Conservation (phyloP, 345 rosid genomes). For the Gossypium rotundifolium region DNA sequence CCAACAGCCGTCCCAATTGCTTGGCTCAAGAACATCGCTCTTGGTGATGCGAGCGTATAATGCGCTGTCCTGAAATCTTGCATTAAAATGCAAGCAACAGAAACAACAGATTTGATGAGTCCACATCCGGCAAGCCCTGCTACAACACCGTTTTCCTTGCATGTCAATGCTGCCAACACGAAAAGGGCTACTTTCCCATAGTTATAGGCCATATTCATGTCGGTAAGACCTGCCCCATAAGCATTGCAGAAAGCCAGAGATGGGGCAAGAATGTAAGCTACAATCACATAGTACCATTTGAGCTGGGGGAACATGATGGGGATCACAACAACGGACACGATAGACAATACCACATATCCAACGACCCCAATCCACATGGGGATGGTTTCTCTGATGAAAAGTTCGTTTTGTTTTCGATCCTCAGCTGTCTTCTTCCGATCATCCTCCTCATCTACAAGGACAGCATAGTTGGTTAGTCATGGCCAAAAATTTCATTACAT, state of each 20-base stretch:
- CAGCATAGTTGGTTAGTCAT: not conserved
- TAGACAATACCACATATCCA: constrained; percentile 53
- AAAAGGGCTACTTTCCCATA: constrained; percentile 93
- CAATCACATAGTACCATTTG: constrained; percentile 75
- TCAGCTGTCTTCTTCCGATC: constrained; percentile 23
- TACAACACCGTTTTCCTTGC: constrained; percentile 70
- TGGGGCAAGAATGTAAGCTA: constrained; percentile 78
- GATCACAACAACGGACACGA: constrained; percentile 50
- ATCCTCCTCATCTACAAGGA: constrained; percentile 9
- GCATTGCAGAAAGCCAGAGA: constrained; percentile 91
- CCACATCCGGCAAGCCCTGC: constrained; percentile 92
- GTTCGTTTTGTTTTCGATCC: constrained; percentile 46
- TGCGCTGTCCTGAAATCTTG: constrained; percentile 95
- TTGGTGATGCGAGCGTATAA: constrained; percentile 69
- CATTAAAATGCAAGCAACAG: constrained; percentile 85
- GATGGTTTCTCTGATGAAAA: constrained; percentile 61
- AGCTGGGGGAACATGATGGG: constrained; percentile 89
- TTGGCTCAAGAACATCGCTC: constrained; percentile 88
- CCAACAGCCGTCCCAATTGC: constrained; percentile 70
- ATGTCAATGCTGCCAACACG: constrained; percentile 65
- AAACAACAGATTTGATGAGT: constrained; percentile 78
- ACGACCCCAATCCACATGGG: constrained; percentile 66
- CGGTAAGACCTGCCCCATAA: constrained; percentile 92
- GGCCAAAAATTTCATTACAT: not conserved
- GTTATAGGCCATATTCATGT: constrained; percentile 94